Percentiles rank a stretch among this genome's conserved stretches.
phyloP scores from a whole-genome alignment of 345 rosid genomes.

The Leavenworthia alabamica region DNA sequence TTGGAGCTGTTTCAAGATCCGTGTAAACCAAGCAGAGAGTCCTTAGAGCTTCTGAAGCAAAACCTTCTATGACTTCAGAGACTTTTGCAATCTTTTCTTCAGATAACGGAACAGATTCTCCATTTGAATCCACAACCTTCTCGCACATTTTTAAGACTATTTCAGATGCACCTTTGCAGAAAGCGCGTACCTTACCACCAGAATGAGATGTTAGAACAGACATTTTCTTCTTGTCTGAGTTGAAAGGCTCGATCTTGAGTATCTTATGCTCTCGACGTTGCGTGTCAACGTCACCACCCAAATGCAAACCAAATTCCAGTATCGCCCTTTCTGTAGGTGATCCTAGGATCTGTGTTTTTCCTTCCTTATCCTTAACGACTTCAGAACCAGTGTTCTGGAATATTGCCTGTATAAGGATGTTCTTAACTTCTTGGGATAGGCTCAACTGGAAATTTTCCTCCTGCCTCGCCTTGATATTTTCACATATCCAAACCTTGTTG shows the following conservation, averaged over 20 bases:
- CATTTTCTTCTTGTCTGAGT: constrained; percentile 88
- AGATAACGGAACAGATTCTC: constrained; percentile 48
- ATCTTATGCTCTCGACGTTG: constrained; percentile 49
- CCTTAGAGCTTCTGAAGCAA: constrained; percentile 75
- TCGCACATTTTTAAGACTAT: constrained; percentile 78
- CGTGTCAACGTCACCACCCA: constrained; percentile 58
- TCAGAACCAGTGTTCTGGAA: constrained; percentile 78
- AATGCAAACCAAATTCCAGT: constrained; percentile 73
- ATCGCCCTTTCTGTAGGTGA: constrained; percentile 89
- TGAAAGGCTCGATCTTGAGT: constrained; percentile 80
- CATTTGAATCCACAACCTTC: constrained; percentile 49
- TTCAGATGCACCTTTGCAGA: constrained; percentile 97
- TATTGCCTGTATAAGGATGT: constrained; percentile 55
- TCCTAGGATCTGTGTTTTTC: constrained; percentile 60
- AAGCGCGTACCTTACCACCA: constrained; percentile 53
- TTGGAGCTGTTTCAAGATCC: constrained; percentile 47
- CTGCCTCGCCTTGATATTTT: constrained; percentile 33
- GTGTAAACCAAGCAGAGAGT: constrained; percentile 77
- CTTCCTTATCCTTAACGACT: constrained; percentile 70
- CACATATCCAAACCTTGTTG: constrained; percentile 67
- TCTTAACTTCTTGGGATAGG: constrained; percentile 41
- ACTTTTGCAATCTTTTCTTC: constrained; percentile 42
- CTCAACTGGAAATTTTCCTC: constrained; percentile 40
- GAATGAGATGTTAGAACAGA: constrained; percentile 75
- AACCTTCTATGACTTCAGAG: constrained; percentile 49